A percentile compares a stretch with the other conserved stretches of the same genome.
Evolutionary conservation across 129 eudicot genomes (phyloP).

Genomic region (Flaveria sonorensis): DNA sequence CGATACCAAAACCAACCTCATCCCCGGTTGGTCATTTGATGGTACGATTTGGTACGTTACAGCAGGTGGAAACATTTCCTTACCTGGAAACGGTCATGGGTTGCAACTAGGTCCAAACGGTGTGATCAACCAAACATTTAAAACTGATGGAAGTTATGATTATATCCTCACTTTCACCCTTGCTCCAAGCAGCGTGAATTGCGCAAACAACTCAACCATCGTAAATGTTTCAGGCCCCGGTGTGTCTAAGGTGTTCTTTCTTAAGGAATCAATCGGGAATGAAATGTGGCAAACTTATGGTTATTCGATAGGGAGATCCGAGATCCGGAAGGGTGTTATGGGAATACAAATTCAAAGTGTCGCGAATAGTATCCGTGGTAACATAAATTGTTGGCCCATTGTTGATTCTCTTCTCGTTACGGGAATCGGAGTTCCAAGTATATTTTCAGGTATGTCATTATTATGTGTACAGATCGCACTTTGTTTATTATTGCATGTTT

Average conservation of each 20-base stretch:
- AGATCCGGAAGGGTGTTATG: constrained; percentile 8
- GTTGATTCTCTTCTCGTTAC: constrained; percentile 28
- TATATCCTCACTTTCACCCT: constrained; percentile 49
- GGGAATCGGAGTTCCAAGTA: not conserved
- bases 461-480: too few species aligned
- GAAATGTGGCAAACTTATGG: constrained; percentile 44
- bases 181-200: constrained; percentile 22
- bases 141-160: constrained; percentile 19
- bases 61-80: not conserved
- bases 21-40: too few species aligned
- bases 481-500: too few species aligned
- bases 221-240: constrained; percentile 29
- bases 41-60: too few species aligned
- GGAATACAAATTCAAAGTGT: constrained; percentile 35
- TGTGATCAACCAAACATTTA: constrained; percentile 45
- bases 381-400: constrained; percentile 40
- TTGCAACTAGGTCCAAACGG: constrained; percentile 50
- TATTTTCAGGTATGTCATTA: constrained; percentile 27
- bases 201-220: constrained; percentile 32
- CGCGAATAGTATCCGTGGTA: not conserved
- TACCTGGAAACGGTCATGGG: constrained; percentile 42
- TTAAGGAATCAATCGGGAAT: constrained; percentile 22
- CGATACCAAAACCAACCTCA: constrained; percentile 19
- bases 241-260: constrained; percentile 11
- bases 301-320: constrained; percentile 28